A percentile compares a stretch with the other conserved stretches of the same genome.
Evolutionary conservation across 2,329 filamentous ascomycete genomes (phyloP).

Genomic region (Epichloe festucae): DNA sequence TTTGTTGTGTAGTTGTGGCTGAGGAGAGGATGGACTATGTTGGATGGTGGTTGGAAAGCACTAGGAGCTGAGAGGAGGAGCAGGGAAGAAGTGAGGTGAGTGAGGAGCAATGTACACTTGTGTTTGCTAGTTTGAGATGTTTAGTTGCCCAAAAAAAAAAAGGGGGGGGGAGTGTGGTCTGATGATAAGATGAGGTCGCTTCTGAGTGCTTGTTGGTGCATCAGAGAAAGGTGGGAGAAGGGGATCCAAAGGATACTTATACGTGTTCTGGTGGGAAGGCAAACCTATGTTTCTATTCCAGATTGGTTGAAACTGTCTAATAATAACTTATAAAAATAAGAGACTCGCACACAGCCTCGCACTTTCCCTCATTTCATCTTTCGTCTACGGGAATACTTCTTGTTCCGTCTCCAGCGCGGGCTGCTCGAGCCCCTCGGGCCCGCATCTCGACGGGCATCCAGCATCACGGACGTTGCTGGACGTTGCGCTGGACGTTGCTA

Average conservation of each 20-base stretch:
- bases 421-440: not conserved
- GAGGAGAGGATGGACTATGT: not conserved
- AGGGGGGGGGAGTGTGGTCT: not conserved
- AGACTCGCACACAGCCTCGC: not conserved
- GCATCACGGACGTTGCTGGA: not conserved
- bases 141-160: not conserved
- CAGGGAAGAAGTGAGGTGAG: no score
- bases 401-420: not conserved
- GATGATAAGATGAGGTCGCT: not conserved
- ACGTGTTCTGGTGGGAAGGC: not conserved
- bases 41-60: no score
- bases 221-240: no score
- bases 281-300: not conserved
- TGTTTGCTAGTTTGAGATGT: not conserved
- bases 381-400: no score
- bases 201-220: not conserved
- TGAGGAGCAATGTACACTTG: no score
- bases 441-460: not conserved
- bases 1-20: not conserved
- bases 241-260: constrained; percentile 1
- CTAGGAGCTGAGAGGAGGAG: no score
- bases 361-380: not conserved
- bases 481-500: not conserved
- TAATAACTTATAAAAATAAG: no score
- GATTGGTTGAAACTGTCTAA: not conserved